A percentile compares a stretch with the other conserved stretches of the same genome.
These are phyloP conservation scores for Claviceps arundinis DNA, from an alignment of 2,329 filamentous ascomycete species.

Conservation along the genomic window DNA sequence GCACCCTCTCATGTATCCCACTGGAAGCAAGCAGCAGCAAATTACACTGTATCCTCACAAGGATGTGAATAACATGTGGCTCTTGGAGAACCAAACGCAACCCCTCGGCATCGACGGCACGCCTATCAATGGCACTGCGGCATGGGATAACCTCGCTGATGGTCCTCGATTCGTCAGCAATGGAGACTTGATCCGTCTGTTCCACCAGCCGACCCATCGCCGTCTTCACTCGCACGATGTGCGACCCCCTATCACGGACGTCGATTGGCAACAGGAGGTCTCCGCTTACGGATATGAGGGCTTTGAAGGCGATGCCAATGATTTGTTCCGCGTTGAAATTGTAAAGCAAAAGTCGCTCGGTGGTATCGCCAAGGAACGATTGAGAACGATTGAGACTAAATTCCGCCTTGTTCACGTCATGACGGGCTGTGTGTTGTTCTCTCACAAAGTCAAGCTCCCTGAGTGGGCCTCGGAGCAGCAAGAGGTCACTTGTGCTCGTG, in stretches of 20 bases:
- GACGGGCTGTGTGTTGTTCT: conserved; percentile 93
- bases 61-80: conserved; percentile 93
- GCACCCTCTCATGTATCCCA: conserved; percentile 93
- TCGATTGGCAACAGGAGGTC: conserved; percentile 90
- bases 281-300: conserved; percentile 96
- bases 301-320: conserved; percentile 93
- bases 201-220: conserved; percentile 71
- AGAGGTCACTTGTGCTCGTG: conserved; percentile 92
- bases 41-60: conserved; percentile 98
- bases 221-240: conserved; percentile 95
- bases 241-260: conserved; percentile 72
- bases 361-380: conserved; percentile 62
- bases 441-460: conserved; percentile 96
- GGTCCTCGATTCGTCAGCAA: conserved; percentile 55
- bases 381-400: conserved; percentile 92
- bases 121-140: conserved; percentile 64
- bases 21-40: conserved; percentile 95
- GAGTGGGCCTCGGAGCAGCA: conserved; percentile 98
- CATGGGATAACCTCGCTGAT: conserved; percentile 66
- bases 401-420: conserved; percentile 92
- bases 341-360: conserved; percentile 78
- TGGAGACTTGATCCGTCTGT: conserved; percentile 68
- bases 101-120: conserved; percentile 65
- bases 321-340: conserved; percentile 90
- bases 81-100: conserved; percentile 92